Evolutionary conservation across 2,329 filamentous ascomycete genomes (phyloP), one percentile per base, ranked within the genome.

Genomic region (Passalora sequoiae): DNA sequence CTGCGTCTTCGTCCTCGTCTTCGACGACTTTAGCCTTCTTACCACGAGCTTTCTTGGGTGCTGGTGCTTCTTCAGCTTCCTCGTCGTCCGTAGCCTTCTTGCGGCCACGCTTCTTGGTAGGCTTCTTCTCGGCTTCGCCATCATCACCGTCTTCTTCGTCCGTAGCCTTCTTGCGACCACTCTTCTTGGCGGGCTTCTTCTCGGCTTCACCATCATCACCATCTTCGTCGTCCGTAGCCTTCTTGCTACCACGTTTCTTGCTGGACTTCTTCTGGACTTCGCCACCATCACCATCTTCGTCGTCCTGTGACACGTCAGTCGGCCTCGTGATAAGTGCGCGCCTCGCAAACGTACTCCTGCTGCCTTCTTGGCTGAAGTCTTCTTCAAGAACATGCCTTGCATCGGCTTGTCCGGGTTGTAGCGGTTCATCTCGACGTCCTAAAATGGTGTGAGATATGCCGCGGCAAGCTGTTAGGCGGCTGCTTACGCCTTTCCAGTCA

Each of bases 401-500:
- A 44, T 53, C n/a, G 59, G 57, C 20, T 61, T 56, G 36, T 44
- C 43, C 30, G 54, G 55, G 10, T 78, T 80, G 59, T 84, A 86
- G 17, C 84, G 83, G 61, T 92, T 94, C 68, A 79, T 77, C 59
- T 85, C 83, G 3, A 78, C 70, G 53, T 94, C 86, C 86, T 92
- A 54, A 12, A 15, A 38, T 17, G 6, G 21, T 15, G 43, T 57
- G 38, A 60, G 54, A 46, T 36, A 32, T 10, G 15, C 31, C 43
- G 52, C 31, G 56, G 19, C 13, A 28, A 16, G 12, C n/a, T 28
- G 28, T 17, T 33, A 12, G n/a, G 28, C n/a, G 3, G 7, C 56
- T 17, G 72, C 84, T 69, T 75, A 94, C 89, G 9, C 88, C 88
- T 24, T 84, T 91, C 80, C 88, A 96, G 56, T 96, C 91, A 39